These are phyloP conservation scores for Chlamydomonas sp. DNA, from an alignment of 139 green algal genomes.

Conservation along the genomic window DNA sequence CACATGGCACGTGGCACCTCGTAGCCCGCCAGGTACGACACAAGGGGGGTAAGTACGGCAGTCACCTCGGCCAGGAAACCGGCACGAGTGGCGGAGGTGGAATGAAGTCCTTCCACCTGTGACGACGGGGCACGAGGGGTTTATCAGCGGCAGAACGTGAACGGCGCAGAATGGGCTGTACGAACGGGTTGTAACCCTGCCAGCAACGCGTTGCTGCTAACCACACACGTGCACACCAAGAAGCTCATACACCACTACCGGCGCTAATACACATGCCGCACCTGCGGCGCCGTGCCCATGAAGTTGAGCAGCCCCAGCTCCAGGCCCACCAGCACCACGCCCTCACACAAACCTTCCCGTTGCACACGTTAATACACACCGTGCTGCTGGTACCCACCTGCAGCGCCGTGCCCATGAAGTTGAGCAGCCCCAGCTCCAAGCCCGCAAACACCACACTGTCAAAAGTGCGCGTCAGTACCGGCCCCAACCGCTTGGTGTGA, in stretches of 20 bases:
- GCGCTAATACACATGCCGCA: neutral
- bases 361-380: too few relatives aligned
- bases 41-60: constrained; percentile 54
- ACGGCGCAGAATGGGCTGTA: too few relatives aligned
- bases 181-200: neutral
- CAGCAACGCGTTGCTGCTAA: neutral
- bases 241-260: too few relatives aligned
- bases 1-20: constrained; percentile 36
- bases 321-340: constrained; percentile 25
- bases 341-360: too few relatives aligned
- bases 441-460: constrained; percentile 24
- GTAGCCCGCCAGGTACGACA: constrained; percentile 58
- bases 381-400: neutral
- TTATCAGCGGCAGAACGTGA: too few relatives aligned
- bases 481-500: neutral
- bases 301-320: constrained; percentile 61
- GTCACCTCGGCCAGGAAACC: constrained; percentile 69
- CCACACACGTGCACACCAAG: too few relatives aligned
- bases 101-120: constrained; percentile 50
- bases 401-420: constrained; percentile 63
- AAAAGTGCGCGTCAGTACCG: constrained; percentile 30
- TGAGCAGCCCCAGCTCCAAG: constrained; percentile 49
- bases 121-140: neutral
- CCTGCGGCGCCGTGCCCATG: constrained; percentile 53
- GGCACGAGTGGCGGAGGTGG: constrained; percentile 56